phyloP scores from a whole-genome alignment of 2,329 filamentous ascomycete genomes.

The Pestalotiopsis sp. region DNA sequence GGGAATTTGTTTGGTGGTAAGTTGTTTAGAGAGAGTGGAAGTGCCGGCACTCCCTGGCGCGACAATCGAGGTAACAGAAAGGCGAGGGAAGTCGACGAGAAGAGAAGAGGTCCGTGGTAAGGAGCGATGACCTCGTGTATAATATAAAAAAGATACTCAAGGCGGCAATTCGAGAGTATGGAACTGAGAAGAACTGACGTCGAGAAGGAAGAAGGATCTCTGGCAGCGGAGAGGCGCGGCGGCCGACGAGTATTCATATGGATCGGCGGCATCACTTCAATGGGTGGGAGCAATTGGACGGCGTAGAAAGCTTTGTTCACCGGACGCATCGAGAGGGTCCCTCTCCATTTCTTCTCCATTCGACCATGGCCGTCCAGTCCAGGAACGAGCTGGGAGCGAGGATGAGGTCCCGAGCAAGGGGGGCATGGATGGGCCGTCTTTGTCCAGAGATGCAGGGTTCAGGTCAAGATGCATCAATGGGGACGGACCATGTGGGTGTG shows the following conservation, averaged over 20 bases:
- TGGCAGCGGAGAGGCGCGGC: background rate
- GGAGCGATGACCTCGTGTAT: constrained; percentile 1
- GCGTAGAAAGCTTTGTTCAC: background rate
- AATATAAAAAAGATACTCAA: background rate
- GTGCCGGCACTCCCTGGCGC: constrained; percentile 8
- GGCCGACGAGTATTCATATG: background rate
- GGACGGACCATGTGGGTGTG: background rate
- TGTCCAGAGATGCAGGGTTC: background rate
- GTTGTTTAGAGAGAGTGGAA: background rate
- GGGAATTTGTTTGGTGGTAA: background rate
- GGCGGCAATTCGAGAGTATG: background rate
- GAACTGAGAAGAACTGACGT: constrained; percentile 3
- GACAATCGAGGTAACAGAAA: background rate
- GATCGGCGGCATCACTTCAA: background rate
- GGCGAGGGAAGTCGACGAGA: background rate
- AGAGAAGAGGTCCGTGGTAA: constrained; percentile 3
- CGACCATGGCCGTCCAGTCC: background rate
- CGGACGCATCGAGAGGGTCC: background rate
- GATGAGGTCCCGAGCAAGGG: background rate
- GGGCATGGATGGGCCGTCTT: background rate
- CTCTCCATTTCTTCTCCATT: background rate
- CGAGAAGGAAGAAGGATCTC: background rate
- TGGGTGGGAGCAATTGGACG: background rate
- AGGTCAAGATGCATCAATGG: background rate
- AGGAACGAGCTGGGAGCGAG: background rate